Base-by-base conservation (phyloP, 805 yeast genomes). In the Metschnikowia chrysomelidarum region DNA sequence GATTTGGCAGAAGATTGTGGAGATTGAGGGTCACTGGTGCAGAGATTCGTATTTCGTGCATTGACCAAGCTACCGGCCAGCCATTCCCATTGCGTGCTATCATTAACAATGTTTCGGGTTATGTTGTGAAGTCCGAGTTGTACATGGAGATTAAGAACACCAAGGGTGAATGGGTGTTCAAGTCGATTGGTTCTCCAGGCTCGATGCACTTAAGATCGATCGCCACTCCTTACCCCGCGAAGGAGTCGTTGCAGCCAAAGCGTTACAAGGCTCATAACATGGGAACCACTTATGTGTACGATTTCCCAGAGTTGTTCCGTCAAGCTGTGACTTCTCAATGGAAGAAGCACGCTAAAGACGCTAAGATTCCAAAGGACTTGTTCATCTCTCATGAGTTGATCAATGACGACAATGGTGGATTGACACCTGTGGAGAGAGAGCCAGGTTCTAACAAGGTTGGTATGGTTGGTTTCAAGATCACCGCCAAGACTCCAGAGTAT, bases 271-370 rank as follows among this genome's bases (percentile, higher is more conserved):
- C 99, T 32, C 98, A 93, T 65, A 75, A 87, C 54, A 84, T 93
- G 89, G 98, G 98, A 46, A 93, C 99, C 13, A 89, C 98, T 8
- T 93, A 87, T 58, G 96, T 87, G 32, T 93, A 94, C 57, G 99
- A 93, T 65, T 94, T 93, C 93, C 98, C 99, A 34, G 98, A 93
- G 61, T 70, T 93, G 55, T 93, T 94, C 83, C 86, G 89, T 55
- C 97, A 93, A 69, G 95, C 96, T 24, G 75, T 86, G 24, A 62
- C 78, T 37, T 73, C 89, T 14, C 83, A 80, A 63, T 93, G 99
- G 99, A 81, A 82, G 60, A 76, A 75, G 43, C 61, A 63, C 48
- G 72, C 78, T 27, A 69, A 79, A 38, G 60, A 62, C 36, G 62
- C 72, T 30, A 80, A 78, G 47, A 60, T 79, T 44, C 89, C 89